Conservation (phyloP, 163 green algal species). For the Volvox carteri region DNA sequence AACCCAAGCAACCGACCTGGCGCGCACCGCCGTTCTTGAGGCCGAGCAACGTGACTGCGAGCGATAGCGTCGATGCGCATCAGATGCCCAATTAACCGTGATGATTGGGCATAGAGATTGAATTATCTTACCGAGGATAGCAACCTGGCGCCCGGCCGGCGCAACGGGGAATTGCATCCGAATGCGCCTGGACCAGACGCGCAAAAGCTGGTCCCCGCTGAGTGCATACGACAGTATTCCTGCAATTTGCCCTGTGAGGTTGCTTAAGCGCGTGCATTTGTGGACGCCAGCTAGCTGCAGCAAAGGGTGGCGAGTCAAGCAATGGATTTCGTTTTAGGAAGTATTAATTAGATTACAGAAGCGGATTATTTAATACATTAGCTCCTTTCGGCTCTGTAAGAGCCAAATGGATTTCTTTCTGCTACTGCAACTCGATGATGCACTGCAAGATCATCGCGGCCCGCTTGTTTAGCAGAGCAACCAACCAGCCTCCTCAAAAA, state of each 20-base stretch:
- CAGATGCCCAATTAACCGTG: neutral
- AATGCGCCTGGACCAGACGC: neutral
- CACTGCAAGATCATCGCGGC: neutral
- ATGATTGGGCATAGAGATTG: neutral
- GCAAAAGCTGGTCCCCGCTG: neutral
- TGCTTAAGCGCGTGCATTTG: neutral
- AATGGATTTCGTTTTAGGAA: neutral
- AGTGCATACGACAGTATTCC: neutral
- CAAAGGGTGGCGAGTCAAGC: neutral
- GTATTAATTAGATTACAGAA: neutral
- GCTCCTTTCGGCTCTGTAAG: neutral
- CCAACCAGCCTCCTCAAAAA: no score
- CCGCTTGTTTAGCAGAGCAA: neutral
- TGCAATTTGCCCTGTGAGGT: neutral
- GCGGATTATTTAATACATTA: neutral
- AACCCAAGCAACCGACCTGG: neutral
- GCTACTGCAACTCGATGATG: neutral
- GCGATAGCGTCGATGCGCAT: neutral
- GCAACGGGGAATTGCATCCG: neutral
- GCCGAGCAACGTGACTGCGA: neutral
- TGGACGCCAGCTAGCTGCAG: neutral
- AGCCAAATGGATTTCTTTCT: neutral
- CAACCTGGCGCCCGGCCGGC: neutral
- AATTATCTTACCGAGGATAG: neutral
- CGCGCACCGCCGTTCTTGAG: neutral